Evolutionary conservation across 2,329 filamentous ascomycete species (phyloP), one percentile per base, ranked within the genome.

Genomic region (Phyllosticta capitalensis): DNA sequence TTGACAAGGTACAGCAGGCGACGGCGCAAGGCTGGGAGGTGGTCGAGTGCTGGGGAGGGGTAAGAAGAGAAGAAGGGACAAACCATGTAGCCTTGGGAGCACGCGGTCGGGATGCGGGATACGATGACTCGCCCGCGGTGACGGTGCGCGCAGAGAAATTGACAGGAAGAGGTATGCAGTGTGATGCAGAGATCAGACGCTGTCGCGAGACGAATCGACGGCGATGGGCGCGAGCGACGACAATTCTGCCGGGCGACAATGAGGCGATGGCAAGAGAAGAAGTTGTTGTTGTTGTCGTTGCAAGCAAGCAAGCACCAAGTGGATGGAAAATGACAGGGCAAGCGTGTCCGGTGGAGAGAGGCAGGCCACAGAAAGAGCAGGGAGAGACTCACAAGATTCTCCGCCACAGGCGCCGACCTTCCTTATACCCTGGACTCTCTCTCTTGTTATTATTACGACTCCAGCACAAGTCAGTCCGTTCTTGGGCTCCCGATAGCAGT

Each of bases 401-500:
- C 72, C 71, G 71, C 71, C 72, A 71, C 71, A 72, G 72, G 72
- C 70, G 70, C 72, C 70, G 71, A 69, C 67, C 71, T 74, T 74
- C 72, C 72, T 74, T 74, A 74, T 74, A 74, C 69, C 70, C 72
- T 65, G 71, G 70, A 67, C 63, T 69, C 71, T 71, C 69, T 75
- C 72, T 68, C 52, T 72, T 71, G 70, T 73, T 69, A 66, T 73
- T 65, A 70, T 72, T 68, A 68, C 70, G 60, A 64, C 66, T 58
- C 57, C 54, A 54, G 52, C 52, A 53, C 54, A 53, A 54, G 58
- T 59, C 56, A 59, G 60, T 61, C 62, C 55, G 60, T 58, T 14
- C 30, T 2, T 9, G 30, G 58, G 22, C 48, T n/a, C n/a, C n/a
- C n/a, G 52, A 22, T 54, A 54, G 63, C 57, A 65, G 65, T 65